Evolutionary conservation across 2,329 filamentous ascomycete genomes (phyloP).

Genomic region (Lasiodiplodia sp.): DNA sequence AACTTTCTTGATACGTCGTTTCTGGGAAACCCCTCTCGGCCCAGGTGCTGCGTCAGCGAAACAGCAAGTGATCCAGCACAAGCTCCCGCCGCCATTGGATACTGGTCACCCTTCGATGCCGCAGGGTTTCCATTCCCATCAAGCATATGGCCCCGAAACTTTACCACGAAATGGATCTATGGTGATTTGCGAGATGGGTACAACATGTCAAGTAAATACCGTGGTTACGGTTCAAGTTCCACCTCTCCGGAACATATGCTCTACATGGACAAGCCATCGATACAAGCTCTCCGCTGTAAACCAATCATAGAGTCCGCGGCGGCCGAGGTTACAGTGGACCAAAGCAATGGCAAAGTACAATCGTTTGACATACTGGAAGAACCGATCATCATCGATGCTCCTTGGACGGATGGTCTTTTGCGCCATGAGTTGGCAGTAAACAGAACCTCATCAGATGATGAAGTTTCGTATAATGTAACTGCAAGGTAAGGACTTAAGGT

Average conservation of each 20-base stretch:
- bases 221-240: not conserved
- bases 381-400: not conserved
- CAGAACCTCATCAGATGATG: not conserved
- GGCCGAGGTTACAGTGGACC: not conserved
- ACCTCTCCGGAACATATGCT: not conserved
- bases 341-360: not conserved
- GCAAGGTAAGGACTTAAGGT: not conserved
- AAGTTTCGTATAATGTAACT: not conserved
- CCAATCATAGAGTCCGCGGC: not conserved
- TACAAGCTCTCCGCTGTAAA: not conserved
- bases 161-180: not conserved
- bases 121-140: slow-evolving; percentile 32
- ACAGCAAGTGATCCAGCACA: not conserved
- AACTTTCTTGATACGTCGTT: not conserved
- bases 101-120: not conserved
- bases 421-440: not conserved
- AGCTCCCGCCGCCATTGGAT: not conserved
- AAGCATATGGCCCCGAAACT: slow-evolving; percentile 1
- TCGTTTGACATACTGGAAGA: not conserved
- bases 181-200: not conserved
- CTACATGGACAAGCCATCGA: not conserved
- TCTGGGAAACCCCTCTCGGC: not conserved
- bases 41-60: not conserved
- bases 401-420: not conserved
- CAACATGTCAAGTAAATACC: not conserved